phyloP scores from a whole-genome alignment of 768 basidiomycete genomes.

The Mycena galericulata region DNA sequence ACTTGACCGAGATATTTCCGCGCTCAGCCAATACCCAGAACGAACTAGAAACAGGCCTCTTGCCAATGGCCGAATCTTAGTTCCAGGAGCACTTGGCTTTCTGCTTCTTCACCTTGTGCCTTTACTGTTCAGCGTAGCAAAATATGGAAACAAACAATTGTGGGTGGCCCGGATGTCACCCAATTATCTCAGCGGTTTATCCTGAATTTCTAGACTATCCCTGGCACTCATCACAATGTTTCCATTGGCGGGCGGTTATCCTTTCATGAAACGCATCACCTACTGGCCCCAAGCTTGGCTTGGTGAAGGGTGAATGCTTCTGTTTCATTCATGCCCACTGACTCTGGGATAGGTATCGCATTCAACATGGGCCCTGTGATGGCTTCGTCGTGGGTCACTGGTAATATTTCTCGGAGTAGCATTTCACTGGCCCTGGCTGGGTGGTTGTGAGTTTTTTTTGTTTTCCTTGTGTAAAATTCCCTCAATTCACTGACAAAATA shows the following conservation, averaged over 20 bases:
- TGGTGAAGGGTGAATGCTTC: not conserved
- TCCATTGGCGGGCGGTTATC: conserved; percentile 36
- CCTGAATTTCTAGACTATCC: not conserved
- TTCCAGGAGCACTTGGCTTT: not conserved
- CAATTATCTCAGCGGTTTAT: not conserved
- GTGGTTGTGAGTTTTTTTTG: conserved; percentile 4
- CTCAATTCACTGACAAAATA: not conserved
- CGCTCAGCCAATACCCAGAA: not conserved
- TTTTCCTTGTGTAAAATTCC: not conserved
- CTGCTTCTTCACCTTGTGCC: not conserved
- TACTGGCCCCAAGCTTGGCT: conserved; percentile 46
- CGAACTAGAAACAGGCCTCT: conserved; percentile 3
- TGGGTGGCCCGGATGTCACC: not conserved
- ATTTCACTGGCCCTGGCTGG: not conserved
- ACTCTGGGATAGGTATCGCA: not conserved
- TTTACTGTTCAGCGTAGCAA: not conserved
- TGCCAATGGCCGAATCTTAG: not conserved
- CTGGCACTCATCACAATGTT: conserved; percentile 22
- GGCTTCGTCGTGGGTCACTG: not conserved
- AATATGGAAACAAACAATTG: not conserved
- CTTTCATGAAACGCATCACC: conserved; percentile 43
- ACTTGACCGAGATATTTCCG: not conserved
- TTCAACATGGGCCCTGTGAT: not conserved
- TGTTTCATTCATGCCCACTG: no score
- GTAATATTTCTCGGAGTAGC: not conserved